Evolutionary conservation across 129 eudicot genomes (phyloP).

Genomic region (Heracleum sosnowskyi): DNA sequence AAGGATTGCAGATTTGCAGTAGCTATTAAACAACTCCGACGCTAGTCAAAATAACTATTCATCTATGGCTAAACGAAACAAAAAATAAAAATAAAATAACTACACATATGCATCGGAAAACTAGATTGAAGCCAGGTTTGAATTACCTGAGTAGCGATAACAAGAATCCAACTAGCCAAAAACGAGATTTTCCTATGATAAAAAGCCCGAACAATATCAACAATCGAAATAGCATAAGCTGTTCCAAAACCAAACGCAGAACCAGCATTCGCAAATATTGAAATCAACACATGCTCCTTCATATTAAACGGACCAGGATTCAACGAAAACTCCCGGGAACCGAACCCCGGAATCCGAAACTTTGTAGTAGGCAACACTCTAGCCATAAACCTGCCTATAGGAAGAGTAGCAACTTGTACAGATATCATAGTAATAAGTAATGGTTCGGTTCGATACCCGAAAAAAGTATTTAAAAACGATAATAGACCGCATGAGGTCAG

Average conservation of each 20-base stretch:
- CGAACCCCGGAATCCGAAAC: conserved; percentile 26
- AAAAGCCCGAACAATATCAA: conserved; percentile 39
- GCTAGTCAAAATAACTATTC: too few relatives aligned
- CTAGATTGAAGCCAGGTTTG: neutral
- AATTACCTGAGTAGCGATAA: conserved; percentile 45
- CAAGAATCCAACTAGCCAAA: conserved; percentile 43
- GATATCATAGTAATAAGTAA: conserved; percentile 42
- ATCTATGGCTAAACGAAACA: too few relatives aligned
- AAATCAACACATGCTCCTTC: conserved; percentile 61
- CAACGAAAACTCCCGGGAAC: conserved; percentile 22
- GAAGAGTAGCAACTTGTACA: conserved; percentile 46
- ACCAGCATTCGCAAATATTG: conserved; percentile 63
- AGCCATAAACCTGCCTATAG: conserved; percentile 63
- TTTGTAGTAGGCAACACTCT: conserved; percentile 29
- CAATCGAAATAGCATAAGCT: conserved; percentile 49
- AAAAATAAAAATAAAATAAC: too few relatives aligned
- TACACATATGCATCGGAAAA: neutral
- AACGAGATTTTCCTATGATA: conserved; percentile 44
- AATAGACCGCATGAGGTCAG: conserved; percentile 35
- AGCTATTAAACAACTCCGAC: too few relatives aligned
- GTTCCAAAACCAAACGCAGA: conserved; percentile 48
- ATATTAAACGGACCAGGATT: conserved; percentile 78
- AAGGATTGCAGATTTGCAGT: too few relatives aligned
- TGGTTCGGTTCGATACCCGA: conserved; percentile 49
- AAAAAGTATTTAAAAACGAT: conserved; percentile 54